These are phyloP conservation scores for Orbilia oligospora DNA, from an alignment of 2,329 filamentous ascomycete genomes.

Conservation along the genomic window DNA sequence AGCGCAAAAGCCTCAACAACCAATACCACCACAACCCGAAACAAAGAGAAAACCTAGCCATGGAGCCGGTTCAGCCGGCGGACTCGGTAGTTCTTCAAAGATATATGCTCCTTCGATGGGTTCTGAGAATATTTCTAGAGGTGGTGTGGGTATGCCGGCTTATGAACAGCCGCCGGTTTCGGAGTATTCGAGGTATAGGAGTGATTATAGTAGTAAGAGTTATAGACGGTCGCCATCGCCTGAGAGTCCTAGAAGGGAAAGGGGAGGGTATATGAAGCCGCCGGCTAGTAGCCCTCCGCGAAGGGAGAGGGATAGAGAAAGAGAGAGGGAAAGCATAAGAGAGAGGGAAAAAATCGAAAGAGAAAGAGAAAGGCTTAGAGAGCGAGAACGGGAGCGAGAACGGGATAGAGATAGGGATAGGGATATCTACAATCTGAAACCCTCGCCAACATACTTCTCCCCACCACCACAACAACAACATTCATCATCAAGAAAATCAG, in stretches of 20 bases:
- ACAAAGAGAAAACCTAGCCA: background rate
- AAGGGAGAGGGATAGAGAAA: background rate
- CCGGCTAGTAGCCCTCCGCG: background rate
- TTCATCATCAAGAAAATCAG: background rate
- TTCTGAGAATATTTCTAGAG: background rate
- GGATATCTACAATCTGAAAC: background rate
- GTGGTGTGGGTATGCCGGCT: background rate
- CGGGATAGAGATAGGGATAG: background rate
- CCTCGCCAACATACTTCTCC: conserved; percentile 14
- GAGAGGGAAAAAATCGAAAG: background rate
- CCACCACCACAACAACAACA: background rate
- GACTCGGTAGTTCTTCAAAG: background rate
- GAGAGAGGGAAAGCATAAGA: background rate
- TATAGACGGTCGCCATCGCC: conserved; percentile 42
- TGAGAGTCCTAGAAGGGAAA: background rate
- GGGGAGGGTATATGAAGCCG: conserved; percentile 5
- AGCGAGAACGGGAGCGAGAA: background rate
- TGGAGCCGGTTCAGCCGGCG: background rate
- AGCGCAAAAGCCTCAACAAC: background rate
- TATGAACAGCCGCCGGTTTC: conserved; percentile 12
- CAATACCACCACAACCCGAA: background rate
- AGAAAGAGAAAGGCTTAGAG: background rate
- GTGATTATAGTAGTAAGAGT: conserved; percentile 8
- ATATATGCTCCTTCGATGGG: background rate
- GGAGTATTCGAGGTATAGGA: conserved; percentile 31